Base-by-base conservation (phyloP, 2,329 filamentous ascomycete genomes). In the Bipolaris victoriae region DNA sequence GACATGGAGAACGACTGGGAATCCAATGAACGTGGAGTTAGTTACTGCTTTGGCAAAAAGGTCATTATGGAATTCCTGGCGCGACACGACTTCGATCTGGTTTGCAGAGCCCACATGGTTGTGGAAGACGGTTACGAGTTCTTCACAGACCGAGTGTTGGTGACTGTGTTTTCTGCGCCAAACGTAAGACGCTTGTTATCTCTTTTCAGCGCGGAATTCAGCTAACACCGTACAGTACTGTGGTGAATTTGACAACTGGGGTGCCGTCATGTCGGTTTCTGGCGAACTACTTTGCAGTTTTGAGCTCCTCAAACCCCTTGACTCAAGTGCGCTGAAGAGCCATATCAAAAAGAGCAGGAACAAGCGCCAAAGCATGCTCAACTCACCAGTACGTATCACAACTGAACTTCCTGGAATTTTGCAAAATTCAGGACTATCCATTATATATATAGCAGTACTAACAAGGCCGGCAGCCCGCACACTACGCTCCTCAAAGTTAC, bases 1-100 rank as follows among this genome's bases (percentile, higher is more conserved):
- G 95, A 99, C 64, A 97, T 98, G 91, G 93, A 97, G 62, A 89
- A 90, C 66, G 95, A 98, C 69, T 99, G 95, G 95, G 94, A 98
- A 75, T 91, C 92, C 16, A 99, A 98, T 64, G 95, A 99, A 76
- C 83, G 95, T 73, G 95, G 95, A 49, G 95, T 99, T 47, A 97
- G 93, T 75, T 99, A 98, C 76, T 98, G 95, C 75, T 99, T 99
- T 74, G 94, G 94, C 46, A 98, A 98, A 78, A 95, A 96, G 72
- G 94, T 99, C 64, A 98, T 99, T 61, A 93, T 93, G 76, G 92
- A 98, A 69, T 99, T 99, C 76, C 80, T 99, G 63, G 89, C 92
- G 58, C 87, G 90, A 54, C 95, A 99, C 75, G 95, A 99, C 78
- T 98, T 99, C 75, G 95, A 99, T 76, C 82, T 99, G 49, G 94